Conservation (phyloP, 2,329 filamentous ascomycete species). For the Penicillium sp. region DNA sequence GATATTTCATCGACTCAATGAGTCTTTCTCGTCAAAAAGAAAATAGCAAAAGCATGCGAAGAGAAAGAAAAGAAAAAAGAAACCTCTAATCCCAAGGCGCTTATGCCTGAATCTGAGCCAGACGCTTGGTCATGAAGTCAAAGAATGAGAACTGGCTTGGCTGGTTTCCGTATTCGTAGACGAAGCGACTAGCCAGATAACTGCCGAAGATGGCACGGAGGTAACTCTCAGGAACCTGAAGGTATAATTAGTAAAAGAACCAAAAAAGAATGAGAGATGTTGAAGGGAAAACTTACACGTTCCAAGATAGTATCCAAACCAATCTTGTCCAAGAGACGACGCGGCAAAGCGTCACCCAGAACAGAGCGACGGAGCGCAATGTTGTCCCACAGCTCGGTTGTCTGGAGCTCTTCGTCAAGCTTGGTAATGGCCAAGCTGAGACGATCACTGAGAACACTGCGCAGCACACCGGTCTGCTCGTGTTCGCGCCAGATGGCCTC, state of each 20-base stretch:
- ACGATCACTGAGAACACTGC: constrained; percentile 86
- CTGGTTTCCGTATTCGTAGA: constrained; percentile 89
- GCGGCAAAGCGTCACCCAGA: constrained; percentile 78
- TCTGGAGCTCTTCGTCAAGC: constrained; percentile 92
- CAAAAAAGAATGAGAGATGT: background rate
- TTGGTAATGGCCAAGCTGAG: constrained; percentile 92
- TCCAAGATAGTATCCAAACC: constrained; percentile 82
- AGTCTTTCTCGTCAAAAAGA: constrained; percentile 7
- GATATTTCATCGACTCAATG: constrained; percentile 4
- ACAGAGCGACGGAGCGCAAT: constrained; percentile 72
- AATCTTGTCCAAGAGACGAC: constrained; percentile 80
- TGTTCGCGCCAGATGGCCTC: constrained; percentile 98
- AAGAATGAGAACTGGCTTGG: constrained; percentile 98
- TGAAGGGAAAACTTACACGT: constrained; percentile 55
- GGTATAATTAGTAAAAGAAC: constrained; percentile 19
- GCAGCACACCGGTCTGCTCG: constrained; percentile 70
- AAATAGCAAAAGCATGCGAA: background rate
- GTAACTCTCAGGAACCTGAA: constrained; percentile 79
- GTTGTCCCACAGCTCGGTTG: constrained; percentile 87
- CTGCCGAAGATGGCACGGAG: constrained; percentile 93
- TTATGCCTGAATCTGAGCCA: constrained; percentile 31
- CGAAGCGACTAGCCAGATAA: constrained; percentile 90
- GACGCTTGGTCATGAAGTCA: constrained; percentile 61
- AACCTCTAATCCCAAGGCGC: constrained; percentile 5
- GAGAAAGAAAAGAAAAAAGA: background rate